These are phyloP conservation scores for Protomyces inouyei DNA, from an alignment of 1,139 yeast genomes.

Conservation along the genomic window DNA sequence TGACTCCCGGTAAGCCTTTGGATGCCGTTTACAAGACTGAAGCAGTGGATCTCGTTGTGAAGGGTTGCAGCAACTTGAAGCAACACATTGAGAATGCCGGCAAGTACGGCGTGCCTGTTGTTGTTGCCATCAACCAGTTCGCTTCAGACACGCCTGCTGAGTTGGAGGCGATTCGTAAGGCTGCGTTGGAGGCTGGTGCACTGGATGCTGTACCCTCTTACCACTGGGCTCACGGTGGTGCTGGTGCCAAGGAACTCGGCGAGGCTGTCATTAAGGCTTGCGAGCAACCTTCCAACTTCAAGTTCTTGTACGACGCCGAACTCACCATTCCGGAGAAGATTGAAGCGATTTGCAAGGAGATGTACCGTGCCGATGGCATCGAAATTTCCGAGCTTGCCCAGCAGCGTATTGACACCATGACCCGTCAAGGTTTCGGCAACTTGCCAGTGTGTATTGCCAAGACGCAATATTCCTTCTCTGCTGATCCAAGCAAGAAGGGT, in stretches of 20 bases:
- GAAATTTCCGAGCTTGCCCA: constrained; percentile 83
- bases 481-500: constrained; percentile 88
- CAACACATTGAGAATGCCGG: constrained; percentile 88
- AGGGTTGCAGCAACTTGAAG: constrained; percentile 84
- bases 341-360: constrained; percentile 71
- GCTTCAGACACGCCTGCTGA: constrained; percentile 78
- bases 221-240: constrained; percentile 99
- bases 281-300: constrained; percentile 52
- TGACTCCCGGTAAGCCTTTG: constrained; percentile 88
- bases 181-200: constrained; percentile 90
- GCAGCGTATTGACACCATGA: constrained; percentile 75
- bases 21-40: constrained; percentile 83
- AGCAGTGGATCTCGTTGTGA: constrained; percentile 73
- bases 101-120: constrained; percentile 84
- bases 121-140: constrained; percentile 93
- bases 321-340: constrained; percentile 78
- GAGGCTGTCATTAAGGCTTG: constrained; percentile 76
- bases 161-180: constrained; percentile 76
- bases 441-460: constrained; percentile 96
- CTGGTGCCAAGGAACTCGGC: constrained; percentile 86
- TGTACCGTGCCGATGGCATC: constrained; percentile 92
- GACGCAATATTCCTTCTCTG: constrained; percentile 94
- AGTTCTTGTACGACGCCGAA: constrained; percentile 64
- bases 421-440: constrained; percentile 84
- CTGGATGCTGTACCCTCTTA: constrained; percentile 86